Evolutionary conservation across 257 asterid species (phyloP), one percentile per base, ranked within the genome.

Genomic region (Solanum peruvianum): DNA sequence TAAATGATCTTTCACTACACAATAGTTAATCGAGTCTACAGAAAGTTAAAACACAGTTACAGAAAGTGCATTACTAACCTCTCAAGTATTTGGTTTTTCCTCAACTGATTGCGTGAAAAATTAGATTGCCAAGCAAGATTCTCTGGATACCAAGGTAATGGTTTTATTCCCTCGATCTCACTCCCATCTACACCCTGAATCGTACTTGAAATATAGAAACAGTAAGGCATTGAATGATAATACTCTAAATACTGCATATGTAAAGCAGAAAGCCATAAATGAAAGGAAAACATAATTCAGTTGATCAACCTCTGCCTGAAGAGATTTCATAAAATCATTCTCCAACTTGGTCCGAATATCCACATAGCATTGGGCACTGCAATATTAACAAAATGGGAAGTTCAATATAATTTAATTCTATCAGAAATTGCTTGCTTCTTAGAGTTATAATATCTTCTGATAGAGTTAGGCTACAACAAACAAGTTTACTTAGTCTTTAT

Each of bases 41-140:
- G 64, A 77, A 25, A 77, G 84, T 47, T 78, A 47, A 18, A 47
- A 86, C 39, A 70, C 37, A 33, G 12, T 6, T 66, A 84, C 11
- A 66, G 60, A 87, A 82, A 87, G 11, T 27, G 64, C 82, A 86
- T 12, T 39, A 91, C 91, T 91, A 86, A 95, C 99, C 97, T 94
- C 90, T 93, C 97, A 88, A 97, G 98, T 35, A 91, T 93, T 90
- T 93, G 97, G 91, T 95, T 96, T 93, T 96, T 96, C 86, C 99
- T 92, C 91, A 97, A 91, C 90, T 97, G 95, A 82, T 91, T 97
- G 91, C 99, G 88, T 77, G 99, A 97, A 91, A 92, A 97, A 91
- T 93, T 93, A 18, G 99, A 97, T 71, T 97, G 99, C 99, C 99
- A 97, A 91, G 99, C 99, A 58, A 96, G 96, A 90, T 97, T 94